Base-by-base conservation (phyloP, 306 rosid species). In the Luffa acutangula region DNA sequence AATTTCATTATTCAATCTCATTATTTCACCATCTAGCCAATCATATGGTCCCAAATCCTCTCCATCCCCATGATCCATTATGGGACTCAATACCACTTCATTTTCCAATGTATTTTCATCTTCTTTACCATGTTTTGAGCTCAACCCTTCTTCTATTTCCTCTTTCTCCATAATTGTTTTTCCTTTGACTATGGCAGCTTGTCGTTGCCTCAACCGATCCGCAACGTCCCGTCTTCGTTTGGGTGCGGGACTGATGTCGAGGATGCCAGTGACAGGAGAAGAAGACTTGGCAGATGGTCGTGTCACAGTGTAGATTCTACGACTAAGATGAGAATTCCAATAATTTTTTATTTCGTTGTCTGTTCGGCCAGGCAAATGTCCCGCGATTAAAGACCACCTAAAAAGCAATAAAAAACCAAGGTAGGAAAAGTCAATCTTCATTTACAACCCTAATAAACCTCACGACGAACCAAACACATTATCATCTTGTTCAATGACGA, bases 341-440 rank as follows among this genome's bases (percentile, higher is more conserved):
- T 93, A 87, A 58, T 93, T 93, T 17, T 93, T 93, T 41, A 93
- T 91, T 78, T 93, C 98, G 69, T 93, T 93, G 85, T 93, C 98
- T 1, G 98, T 93, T 88, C 98, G 85, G 10, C 98, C 97, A 0
- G 93, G 90, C 56, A 93, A 74, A 43, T 93, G 90, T 71, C 88
- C 84, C 0, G 97, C 98, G 53, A 93, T 93, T 77, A 90, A 21
- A 9, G 98, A 93, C 98, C 98, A 93, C 87, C 98, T 93, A 83
- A 75, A 74, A 34, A 2, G 2, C 5, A 17, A 3, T 37, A 15
- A 69, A 69, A 39, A 20, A n/a, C 37, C 75, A 43, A 9, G 6
- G 6, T 20, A 39, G 25, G 2, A 11, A 7, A 14, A 4, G 4
- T 20, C 41, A 45, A 21, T 5, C 4, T 2, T 4, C 5, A 21